Evolutionary conservation across 2,329 filamentous ascomycete genomes (phyloP).

Genomic region (Juglanconis sp.): DNA sequence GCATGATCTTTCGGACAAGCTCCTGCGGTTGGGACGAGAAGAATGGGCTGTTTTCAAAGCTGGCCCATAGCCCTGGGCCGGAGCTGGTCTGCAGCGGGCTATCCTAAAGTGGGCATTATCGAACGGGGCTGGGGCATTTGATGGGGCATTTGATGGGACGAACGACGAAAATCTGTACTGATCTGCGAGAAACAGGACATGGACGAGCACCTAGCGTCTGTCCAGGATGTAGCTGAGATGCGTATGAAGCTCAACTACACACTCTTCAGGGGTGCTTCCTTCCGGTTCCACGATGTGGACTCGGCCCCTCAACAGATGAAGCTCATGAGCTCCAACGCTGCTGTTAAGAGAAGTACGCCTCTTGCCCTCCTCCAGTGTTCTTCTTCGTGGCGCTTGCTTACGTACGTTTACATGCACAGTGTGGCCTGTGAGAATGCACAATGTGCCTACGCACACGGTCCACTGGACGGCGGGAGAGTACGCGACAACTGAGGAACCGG

Average conservation of each 20-base stretch:
- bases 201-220: constrained; percentile 35
- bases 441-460: constrained; percentile 42
- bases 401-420: constrained; percentile 21
- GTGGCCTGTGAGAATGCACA: constrained; percentile 45
- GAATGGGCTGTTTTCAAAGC: neutral
- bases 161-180: neutral
- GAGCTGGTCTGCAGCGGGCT: neutral
- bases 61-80: neutral
- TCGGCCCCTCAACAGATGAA: constrained; percentile 40
- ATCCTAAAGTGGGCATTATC: neutral
- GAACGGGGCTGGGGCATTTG: neutral
- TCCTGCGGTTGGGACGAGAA: neutral
- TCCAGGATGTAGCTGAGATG: constrained; percentile 38
- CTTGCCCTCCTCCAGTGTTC: neutral
- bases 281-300: constrained; percentile 47
- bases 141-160: neutral
- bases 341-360: constrained; percentile 37
- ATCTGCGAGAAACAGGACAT: constrained; percentile 32
- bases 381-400: neutral
- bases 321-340: constrained; percentile 38
- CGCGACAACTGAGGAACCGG: constrained; percentile 21
- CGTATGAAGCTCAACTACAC: constrained; percentile 48
- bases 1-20: neutral
- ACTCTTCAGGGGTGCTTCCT: constrained; percentile 53
- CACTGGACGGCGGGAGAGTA: constrained; percentile 37